phyloP scores from a whole-genome alignment of 352 stramenopile species.

The Plasmopara viticola region DNA sequence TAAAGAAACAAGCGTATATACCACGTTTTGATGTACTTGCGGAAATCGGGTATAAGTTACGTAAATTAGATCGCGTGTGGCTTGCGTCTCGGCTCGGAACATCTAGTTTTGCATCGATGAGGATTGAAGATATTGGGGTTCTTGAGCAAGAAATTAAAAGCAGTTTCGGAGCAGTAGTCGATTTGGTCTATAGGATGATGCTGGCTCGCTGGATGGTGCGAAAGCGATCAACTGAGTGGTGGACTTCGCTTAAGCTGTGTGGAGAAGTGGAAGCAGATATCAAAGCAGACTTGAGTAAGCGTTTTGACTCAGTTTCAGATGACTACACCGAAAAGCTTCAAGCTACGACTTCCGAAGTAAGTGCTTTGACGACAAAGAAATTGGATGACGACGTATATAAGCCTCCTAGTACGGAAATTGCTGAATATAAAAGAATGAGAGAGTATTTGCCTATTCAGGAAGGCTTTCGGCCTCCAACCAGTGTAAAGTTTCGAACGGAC shows the following conservation, averaged over 20 bases:
- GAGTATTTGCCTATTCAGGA: too few relatives aligned
- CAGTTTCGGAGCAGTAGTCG: constrained; percentile 19
- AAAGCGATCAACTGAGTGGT: constrained; percentile 15
- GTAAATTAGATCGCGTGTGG: too few relatives aligned
- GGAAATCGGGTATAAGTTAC: constrained; percentile 22
- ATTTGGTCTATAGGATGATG: constrained; percentile 45
- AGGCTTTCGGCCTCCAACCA: not conserved
- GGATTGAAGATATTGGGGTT: constrained; percentile 29
- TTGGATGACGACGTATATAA: too few relatives aligned
- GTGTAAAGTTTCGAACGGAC: not conserved
- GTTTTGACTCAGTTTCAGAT: too few relatives aligned
- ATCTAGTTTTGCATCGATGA: constrained; percentile 5
- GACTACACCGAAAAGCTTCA: too few relatives aligned
- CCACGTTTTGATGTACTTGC: constrained; percentile 20
- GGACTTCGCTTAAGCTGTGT: constrained; percentile 2
- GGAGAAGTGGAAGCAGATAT: not conserved
- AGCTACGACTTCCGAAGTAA: too few relatives aligned
- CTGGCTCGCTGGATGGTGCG: constrained; percentile 32
- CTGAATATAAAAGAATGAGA: not conserved
- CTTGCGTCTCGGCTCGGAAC: too few relatives aligned
- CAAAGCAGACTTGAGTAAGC: not conserved
- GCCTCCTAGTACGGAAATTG: not conserved
- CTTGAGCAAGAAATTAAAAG: constrained; percentile 47
- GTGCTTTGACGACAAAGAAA: too few relatives aligned
- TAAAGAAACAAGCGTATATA: constrained; percentile 1